Base-by-base conservation (phyloP, 306 rosid species). In the Acacia melanoxylon region DNA sequence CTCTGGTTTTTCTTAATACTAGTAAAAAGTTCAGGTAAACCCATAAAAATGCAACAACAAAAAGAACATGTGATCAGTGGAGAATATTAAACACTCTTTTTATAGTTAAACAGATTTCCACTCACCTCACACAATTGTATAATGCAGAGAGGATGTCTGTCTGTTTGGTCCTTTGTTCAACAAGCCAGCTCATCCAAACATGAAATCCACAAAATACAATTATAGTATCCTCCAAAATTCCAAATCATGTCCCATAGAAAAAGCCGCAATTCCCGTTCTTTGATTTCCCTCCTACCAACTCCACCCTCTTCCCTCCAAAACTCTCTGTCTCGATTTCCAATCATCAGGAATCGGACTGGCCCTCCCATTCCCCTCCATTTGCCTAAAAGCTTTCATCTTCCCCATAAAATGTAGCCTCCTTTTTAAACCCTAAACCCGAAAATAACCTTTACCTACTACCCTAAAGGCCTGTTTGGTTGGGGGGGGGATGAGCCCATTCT, bases 221-320 rank as follows among this genome's bases (percentile, higher is more conserved):
- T 3, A 62, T 3, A 35, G 14, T 70, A 69, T 13, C 24, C 15
- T 24, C 61, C 27, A 83, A 24, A 5, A 16, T 54, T 11, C 25
- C 62, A 20, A 56, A 74, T 58, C 69, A 48, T 4, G 22, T 31
- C 56, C 82, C 87, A 40, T 0, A 54, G 56, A 85, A 4, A 25
- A 19, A 52, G 87, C 73, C 85, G 80, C 68, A 73, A 52, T 81
- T 81, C 73, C 70, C 74, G 88, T 42, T 77, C 31, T 31, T 77
- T 19, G 2, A 33, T 71, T 70, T 44, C 75, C 74, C 49, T 7
- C 24, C 14, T 25, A 13, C 68, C 37, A 13, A 62, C 68, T 25
- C 69, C 69, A 29, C 41, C 2, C 40, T 29, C 69, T 61, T 10
- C 31, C 12, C 52, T 48, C 52, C 52, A 14, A 48, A 46, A 48